These are phyloP conservation scores for Wickerhamiella occidentalis DNA, from an alignment of 805 yeast genomes.

Conservation along the genomic window DNA sequence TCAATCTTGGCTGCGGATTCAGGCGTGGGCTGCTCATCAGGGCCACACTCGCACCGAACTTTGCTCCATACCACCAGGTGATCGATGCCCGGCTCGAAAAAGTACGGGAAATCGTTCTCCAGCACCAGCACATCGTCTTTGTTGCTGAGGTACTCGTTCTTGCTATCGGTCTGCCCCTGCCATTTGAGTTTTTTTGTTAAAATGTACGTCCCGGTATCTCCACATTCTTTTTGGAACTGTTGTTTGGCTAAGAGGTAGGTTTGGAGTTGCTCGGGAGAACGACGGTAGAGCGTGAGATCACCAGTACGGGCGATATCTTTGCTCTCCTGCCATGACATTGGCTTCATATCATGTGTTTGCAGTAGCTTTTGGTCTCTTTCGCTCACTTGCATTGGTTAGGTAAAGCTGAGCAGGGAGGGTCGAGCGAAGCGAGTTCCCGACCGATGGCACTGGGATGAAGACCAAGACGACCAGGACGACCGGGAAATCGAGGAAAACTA, in stretches of 20 bases:
- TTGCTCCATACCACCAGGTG: slow-evolving; percentile 51
- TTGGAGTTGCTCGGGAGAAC: slow-evolving; percentile 22
- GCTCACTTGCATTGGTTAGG: neutral
- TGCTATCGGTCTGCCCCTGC: slow-evolving; percentile 18
- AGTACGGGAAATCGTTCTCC: slow-evolving; percentile 45
- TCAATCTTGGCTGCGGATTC: slow-evolving; percentile 31
- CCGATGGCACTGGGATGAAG: no score
- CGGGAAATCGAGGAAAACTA: no score
- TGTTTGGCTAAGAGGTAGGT: slow-evolving; percentile 23
- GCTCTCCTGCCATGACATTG: slow-evolving; percentile 16
- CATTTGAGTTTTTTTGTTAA: slow-evolving; percentile 22
- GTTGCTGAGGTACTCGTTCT: slow-evolving; percentile 15
- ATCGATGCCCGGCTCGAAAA: slow-evolving; percentile 35
- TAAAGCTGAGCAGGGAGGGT: neutral
- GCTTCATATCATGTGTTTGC: neutral
- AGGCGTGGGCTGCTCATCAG: slow-evolving; percentile 29
- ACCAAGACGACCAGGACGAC: no score
- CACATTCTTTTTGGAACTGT: slow-evolving; percentile 15
- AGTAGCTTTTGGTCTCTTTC: slow-evolving; percentile 6
- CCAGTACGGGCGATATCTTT: slow-evolving; percentile 14
- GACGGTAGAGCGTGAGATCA: slow-evolving; percentile 19
- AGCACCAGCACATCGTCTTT: slow-evolving; percentile 35
- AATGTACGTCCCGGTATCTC: slow-evolving; percentile 22
- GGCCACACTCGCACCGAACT: slow-evolving; percentile 33
- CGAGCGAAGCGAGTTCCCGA: neutral